Base-by-base conservation (phyloP, 352 stramenopile genomes). In the Globisporangium emineosum region DNA sequence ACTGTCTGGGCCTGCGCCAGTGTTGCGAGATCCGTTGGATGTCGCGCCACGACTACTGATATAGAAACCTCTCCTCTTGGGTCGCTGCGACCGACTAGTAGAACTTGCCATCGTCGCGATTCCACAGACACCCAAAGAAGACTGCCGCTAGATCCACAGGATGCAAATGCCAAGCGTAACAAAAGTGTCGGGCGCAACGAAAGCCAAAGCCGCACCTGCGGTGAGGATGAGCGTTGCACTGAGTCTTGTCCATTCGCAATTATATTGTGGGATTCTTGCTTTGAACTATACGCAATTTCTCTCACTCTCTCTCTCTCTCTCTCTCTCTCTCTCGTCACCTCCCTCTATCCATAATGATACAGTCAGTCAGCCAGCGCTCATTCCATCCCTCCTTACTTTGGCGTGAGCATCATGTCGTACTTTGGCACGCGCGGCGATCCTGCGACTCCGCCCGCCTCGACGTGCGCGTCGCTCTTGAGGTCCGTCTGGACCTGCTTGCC, bases 321-420 rank as follows among this genome's bases (percentile, higher is more conserved):
- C 47, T 53, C 47, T 33, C 47, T 33, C 49, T 55, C 25, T 30
- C 15, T 55, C 49, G 27, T 35, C 21, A 55, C 49, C 27, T 55
- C 19, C 35, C 49, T 55, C 49, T 55, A 57, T 57, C 27, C 17
- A 42, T 57, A 42, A 42, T 42, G 51, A 42, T 42, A 43, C 51
- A 57, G 29, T 43, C 29, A 13, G 8, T 21, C n/a, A 50, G 17
- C 15, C 17, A 50, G 52, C 25, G 10, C 6, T 64, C 49, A 9
- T 17, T 33, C 27, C 5, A 33, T 21, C 2, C 3, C 29, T 25
- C 8, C 17, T 60, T 49, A 68, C 43, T 68, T 68, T 32, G 63
- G 63, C 27, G 56, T 68, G 63, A 68, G 55, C 47, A 33, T 57
- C 17, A 64, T 30, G 51, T 57, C 23, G 37, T 60, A 69, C 47